Base-by-base conservation (phyloP, 1,139 yeast species). In the Sugiyamaella pinicola region DNA sequence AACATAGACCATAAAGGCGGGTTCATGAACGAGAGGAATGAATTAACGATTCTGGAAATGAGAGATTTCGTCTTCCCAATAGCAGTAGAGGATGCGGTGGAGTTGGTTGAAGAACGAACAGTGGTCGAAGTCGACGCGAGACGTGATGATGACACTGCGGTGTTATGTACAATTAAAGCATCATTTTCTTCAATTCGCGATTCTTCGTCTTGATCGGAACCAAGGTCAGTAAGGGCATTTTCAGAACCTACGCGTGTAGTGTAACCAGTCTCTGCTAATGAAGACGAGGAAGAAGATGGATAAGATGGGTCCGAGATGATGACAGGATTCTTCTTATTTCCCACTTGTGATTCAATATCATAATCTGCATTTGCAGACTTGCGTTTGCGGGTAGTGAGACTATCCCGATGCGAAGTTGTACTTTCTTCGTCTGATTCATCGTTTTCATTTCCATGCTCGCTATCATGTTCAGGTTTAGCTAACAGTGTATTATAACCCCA, bases 1-100 rank as follows among this genome's bases (percentile, higher is more conserved):
- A 88, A 69, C 98, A 93, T 93, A 10, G 98, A 85, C 77, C 90
- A 93, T 58, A 93, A 75, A 8, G 99, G 99, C 9, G 98, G 97
- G 69, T 93, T 93, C 96, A 93, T 89, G 63, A 83, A 83, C 33
- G 69, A 64, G 52, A 77, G 59, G 48, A 81, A 55, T 28, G 37
- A 19, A 10, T 28, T 18, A 2, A 28, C 26, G 12, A 35, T 22
- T 17, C 45, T 47, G 13, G 31, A 28, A n/a, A 47, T 18, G 2
- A 44, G 19, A 10, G 52, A 47, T 15, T n/a, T 19, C 22, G 13
- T 34, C 34, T 34, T 34, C 9, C 28, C 28, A 24, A 24, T 9
- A n/a, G 19, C 12, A 3, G 13, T 15, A 17, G 39, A 12, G 12
- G 39, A 4, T 7, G 39, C 15, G 12, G 39, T 13, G 10, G 18